Evolutionary conservation across 148 eudicot genomes (phyloP).

Genomic region (Rhododendron ferrugineum): DNA sequence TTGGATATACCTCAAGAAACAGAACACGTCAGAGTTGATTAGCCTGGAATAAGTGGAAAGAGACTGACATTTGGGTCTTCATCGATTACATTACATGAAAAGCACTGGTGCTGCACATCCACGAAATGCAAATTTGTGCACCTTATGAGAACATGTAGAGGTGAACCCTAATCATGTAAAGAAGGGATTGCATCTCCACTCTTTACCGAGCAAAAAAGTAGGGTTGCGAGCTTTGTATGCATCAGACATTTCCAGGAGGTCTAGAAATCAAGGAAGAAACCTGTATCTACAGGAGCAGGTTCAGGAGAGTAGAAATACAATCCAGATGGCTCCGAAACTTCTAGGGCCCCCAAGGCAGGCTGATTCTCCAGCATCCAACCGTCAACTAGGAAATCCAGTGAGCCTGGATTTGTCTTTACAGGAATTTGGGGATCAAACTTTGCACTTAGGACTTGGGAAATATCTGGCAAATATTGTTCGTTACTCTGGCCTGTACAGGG

Average conservation of each 20-base stretch:
- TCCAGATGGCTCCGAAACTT: constrained; percentile 15
- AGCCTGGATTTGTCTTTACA: constrained; percentile 13
- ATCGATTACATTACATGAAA: neutral
- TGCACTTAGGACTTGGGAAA: constrained; percentile 11
- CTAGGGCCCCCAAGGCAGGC: constrained; percentile 18
- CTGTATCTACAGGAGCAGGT: constrained; percentile 31
- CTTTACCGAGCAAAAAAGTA: neutral
- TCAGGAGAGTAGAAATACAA: constrained; percentile 27
- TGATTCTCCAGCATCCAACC: constrained; percentile 26
- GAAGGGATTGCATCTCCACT: neutral
- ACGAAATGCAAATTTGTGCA: neutral
- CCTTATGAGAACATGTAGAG: neutral
- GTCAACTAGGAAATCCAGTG: constrained; percentile 25
- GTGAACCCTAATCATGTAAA: neutral
- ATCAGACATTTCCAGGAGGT: constrained; percentile 11
- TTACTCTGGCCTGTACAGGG: constrained; percentile 15
- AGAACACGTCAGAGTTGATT: neutral
- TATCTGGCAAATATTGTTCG: constrained; percentile 22
- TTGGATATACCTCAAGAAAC: neutral
- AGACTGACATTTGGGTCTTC: neutral
- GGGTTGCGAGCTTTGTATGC: neutral
- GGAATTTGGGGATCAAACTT: constrained; percentile 17
- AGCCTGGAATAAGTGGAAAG: neutral
- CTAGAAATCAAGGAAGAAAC: constrained; percentile 41
- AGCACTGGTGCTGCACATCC: neutral